Evolutionary conservation across 179 eudicot species (phyloP), one percentile per base, ranked within the genome.

Genomic region (Actinidia polygama): DNA sequence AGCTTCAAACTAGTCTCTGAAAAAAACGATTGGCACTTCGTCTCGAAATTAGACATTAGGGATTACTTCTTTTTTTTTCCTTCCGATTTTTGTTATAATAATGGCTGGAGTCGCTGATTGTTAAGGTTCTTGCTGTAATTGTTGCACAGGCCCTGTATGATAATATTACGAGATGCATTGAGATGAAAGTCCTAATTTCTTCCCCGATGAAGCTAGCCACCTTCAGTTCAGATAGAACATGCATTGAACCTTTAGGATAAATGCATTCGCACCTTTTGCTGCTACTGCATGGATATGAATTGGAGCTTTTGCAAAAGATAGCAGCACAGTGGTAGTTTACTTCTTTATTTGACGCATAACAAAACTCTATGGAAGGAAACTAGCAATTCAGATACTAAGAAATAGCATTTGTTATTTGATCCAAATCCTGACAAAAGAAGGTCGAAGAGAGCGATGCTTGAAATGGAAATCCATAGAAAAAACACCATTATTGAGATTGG

Each of bases 201-300:
- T 72, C 36, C 49, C 21, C 19, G n/a, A n/a, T 21, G 57, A 49
- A 72, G 57, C 75, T 72, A 47, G 57, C 54, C 75, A 16, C 75
- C 75, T 72, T 72, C 30, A 72, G n/a, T 16, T 59, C 4, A 21
- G 4, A 18, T 59, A 4, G 4, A 18, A 14, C 4, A 19, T 59
- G 63, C 63, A 59, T 59, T 72, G 30, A 72, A 47, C 11, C 36
- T 5, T 72, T 49, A 71, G 75, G 54, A 49, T 4, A n/a, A 15
- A 11, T 9, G 14, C 26, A 40, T 69, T 18, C 9, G 19, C 44
- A 40, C 18, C 15, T 16, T 44, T 10, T 69, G 47, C 73, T 36
- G 50, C 36, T 68, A 40, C 1, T 23, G 73, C 40, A 36, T 40
- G 51, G 73, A 16, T 40, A 40, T 68, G 50, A 40, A 36, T n/a